phyloP scores from a whole-genome alignment of 164 flowering plant species.

The Vitis amurensis region DNA sequence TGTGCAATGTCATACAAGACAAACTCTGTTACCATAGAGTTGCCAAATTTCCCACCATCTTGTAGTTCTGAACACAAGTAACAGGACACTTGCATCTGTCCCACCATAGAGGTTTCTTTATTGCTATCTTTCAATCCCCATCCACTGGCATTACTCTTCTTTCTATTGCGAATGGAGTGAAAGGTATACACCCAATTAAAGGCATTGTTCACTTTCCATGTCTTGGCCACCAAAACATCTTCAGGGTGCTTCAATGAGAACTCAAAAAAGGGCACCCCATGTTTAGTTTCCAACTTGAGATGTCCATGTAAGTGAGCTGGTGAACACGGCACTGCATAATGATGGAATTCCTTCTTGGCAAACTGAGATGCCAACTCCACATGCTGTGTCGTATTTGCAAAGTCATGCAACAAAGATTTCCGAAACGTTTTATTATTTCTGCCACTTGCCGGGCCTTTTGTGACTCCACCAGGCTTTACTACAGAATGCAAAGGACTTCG shows the following conservation, averaged over 20 bases:
- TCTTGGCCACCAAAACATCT: constrained; percentile 63
- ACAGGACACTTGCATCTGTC: constrained; percentile 87
- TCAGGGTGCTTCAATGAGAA: constrained; percentile 58
- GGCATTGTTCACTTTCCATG: constrained; percentile 60
- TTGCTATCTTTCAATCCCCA: constrained; percentile 47
- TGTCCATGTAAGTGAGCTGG: constrained; percentile 76
- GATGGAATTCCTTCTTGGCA: constrained; percentile 24
- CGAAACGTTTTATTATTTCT: constrained; percentile 28
- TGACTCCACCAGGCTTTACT: constrained; percentile 14
- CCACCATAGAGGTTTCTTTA: constrained; percentile 57
- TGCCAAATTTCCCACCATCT: constrained; percentile 38
- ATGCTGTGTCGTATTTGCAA: constrained; percentile 26
- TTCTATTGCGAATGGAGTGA: constrained; percentile 50
- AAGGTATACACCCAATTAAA: constrained; percentile 83
- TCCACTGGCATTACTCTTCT: constrained; percentile 48
- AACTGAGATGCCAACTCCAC: constrained; percentile 21
- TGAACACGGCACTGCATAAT: constrained; percentile 31
- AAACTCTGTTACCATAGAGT: constrained; percentile 77
- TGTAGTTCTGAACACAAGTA: constrained; percentile 56
- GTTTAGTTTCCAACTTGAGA: constrained; percentile 59
- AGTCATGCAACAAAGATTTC: constrained; percentile 53
- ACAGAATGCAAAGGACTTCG: constrained; percentile 36
- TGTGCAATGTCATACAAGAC: constrained; percentile 72
- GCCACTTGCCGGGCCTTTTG: constrained; percentile 8
- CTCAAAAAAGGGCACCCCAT: constrained; percentile 68